Base-by-base conservation (phyloP, 495 filamentous ascomycete species). In the Umbilicaria muhlenbergii region DNA sequence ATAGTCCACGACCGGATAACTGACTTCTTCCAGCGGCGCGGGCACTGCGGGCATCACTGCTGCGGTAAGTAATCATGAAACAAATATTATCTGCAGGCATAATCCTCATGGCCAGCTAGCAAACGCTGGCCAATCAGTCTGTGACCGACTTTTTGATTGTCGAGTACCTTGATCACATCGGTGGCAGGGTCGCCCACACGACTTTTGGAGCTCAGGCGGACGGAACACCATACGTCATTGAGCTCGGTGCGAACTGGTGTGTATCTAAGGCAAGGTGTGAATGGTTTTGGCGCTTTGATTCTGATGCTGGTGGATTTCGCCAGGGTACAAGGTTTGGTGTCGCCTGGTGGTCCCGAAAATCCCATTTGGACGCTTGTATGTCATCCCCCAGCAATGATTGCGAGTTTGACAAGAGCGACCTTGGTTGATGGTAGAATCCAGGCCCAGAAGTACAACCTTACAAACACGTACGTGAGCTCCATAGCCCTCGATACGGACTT, bases 41-140 rank as follows among this genome's bases (percentile, higher is more conserved):
- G 75, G 75, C 1, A 71, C 77, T 44, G 70, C 80, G 8, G 81
- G 81, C 14, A 80, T 86, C 18, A 77, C 80, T 11, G 80, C 81
- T 33, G 80, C 81, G 32, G 72, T 74, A 53, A 41, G 64, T 63
- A 11, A 52, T 6, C 2, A 28, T 28, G 24, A 61, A 5, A 55
- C 63, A 36, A 37, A 63, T n/a, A 58, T 57, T 6, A 52, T 61
- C 13, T 60, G 53, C 13, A 10, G 5, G 14, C 11, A 12, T 7
- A n/a, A 16, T 42, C 31, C 56, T 54, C 34, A 55, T 34, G 17
- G 18, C 16, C 39, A 14, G 35, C 17, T 46, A 75, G 73, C 78
- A 83, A 71, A 66, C 80, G 10, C 57, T 86, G 5, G 58, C 64
- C 5, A 79, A 84, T 48, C 67, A 65, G 21, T 82, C 73, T 4